phyloP scores from a whole-genome alignment of 2,329 filamentous ascomycete genomes.

The Aspergillus sp. region DNA sequence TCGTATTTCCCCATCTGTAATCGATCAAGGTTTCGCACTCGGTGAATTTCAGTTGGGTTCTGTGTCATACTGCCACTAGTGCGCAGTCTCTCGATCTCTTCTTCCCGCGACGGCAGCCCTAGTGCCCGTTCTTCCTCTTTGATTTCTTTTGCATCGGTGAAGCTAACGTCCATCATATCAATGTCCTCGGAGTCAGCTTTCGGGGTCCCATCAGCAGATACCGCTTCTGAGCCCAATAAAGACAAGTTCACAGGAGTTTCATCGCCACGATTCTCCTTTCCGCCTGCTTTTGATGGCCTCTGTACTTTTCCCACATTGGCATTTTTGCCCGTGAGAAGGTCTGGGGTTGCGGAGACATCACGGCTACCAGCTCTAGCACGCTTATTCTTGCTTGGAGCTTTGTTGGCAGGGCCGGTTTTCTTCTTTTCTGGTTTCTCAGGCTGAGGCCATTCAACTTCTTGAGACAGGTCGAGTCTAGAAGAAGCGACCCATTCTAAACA shows the following conservation, averaged over 20 bases:
- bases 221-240: slow-evolving; percentile 34
- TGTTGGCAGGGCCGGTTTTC: slow-evolving; percentile 62
- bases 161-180: slow-evolving; percentile 43
- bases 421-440: slow-evolving; percentile 87
- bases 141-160: slow-evolving; percentile 24
- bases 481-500: slow-evolving; percentile 82
- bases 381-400: slow-evolving; percentile 62
- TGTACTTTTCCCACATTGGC: slow-evolving; percentile 46
- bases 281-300: slow-evolving; percentile 57
- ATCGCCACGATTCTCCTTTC: slow-evolving; percentile 60
- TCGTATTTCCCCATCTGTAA: slow-evolving; percentile 92
- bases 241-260: slow-evolving; percentile 35
- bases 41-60: slow-evolving; percentile 93
- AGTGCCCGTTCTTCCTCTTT: slow-evolving; percentile 40
- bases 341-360: slow-evolving; percentile 58
- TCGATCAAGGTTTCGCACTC: slow-evolving; percentile 90
- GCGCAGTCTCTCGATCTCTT: slow-evolving; percentile 93
- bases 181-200: slow-evolving; percentile 41
- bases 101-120: slow-evolving; percentile 63
- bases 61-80: slow-evolving; percentile 98
- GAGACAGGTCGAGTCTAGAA: slow-evolving; percentile 76
- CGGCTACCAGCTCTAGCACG: slow-evolving; percentile 48
- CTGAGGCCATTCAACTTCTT: slow-evolving; percentile 94
- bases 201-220: slow-evolving; percentile 41
- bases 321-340: slow-evolving; percentile 50